Percentiles rank a stretch among this genome's conserved stretches.
Conservation (phyloP, 176 grass and related monocot genomes). For the Tillandsia fasciculata region DNA sequence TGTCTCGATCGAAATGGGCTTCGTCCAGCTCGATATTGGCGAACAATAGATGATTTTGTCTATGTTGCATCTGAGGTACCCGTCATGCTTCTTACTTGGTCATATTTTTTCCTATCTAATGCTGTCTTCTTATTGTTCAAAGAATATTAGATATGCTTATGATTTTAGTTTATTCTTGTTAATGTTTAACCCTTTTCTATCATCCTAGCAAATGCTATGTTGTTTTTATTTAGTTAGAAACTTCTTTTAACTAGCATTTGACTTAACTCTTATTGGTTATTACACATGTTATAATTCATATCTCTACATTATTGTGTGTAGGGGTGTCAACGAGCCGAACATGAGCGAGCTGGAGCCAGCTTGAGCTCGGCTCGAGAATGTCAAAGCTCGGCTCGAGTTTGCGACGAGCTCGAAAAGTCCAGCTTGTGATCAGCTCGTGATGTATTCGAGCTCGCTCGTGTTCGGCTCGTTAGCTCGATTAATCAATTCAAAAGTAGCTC, state of each 20-base stretch:
- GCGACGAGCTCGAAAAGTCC: too few relatives aligned
- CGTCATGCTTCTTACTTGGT: slow-evolving; percentile 2
- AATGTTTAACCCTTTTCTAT: neutral
- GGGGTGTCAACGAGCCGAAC: too few relatives aligned
- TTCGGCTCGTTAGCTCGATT: too few relatives aligned
- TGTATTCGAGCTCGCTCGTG: too few relatives aligned
- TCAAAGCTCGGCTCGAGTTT: too few relatives aligned
- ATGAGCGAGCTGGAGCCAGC: too few relatives aligned
- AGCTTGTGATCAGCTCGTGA: too few relatives aligned
- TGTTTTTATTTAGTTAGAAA: neutral
- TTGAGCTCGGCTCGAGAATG: too few relatives aligned
- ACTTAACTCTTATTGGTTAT: too few relatives aligned
- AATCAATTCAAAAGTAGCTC: too few relatives aligned
- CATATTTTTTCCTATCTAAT: neutral
- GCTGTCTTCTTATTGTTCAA: neutral
- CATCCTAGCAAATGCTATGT: neutral
- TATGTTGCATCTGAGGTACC: slow-evolving; percentile 99
- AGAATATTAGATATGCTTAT: neutral
- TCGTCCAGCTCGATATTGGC: slow-evolving; percentile 98
- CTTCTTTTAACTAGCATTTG: neutral
- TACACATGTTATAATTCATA: too few relatives aligned
- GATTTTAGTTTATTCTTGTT: neutral
- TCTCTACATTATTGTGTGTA: too few relatives aligned
- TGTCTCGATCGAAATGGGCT: slow-evolving; percentile 98
- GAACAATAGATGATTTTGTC: slow-evolving; percentile 91